phyloP scores from a whole-genome alignment of 2,329 filamentous ascomycete species.

The Fusarium newnesense region DNA sequence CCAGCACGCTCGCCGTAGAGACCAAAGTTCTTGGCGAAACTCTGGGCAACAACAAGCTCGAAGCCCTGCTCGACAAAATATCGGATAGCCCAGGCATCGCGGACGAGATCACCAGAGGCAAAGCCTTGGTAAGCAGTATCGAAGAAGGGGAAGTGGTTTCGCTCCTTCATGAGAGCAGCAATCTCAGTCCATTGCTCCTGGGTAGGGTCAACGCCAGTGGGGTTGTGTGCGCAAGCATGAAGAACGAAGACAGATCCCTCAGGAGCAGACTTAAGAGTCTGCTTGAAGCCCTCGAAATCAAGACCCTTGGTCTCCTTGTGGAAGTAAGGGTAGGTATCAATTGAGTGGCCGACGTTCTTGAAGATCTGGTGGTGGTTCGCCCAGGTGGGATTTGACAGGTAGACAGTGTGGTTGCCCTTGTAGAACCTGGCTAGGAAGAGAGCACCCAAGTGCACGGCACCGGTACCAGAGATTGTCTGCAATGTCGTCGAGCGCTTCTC shows the following conservation, averaged over 20 bases:
- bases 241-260: constrained; percentile 87
- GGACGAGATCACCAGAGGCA: constrained; percentile 86
- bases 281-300: constrained; percentile 90
- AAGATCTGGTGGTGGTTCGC: constrained; percentile 99
- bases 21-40: constrained; percentile 98
- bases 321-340: constrained; percentile 94
- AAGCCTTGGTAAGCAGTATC: constrained; percentile 98
- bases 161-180: constrained; percentile 77
- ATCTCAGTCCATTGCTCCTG: constrained; percentile 95
- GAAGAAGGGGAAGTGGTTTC: constrained; percentile 96
- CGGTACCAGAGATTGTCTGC: constrained; percentile 97
- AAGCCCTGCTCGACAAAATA: constrained; percentile 95
- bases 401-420: constrained; percentile 77
- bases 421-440: constrained; percentile 96
- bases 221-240: constrained; percentile 97
- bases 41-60: constrained; percentile 88
- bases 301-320: constrained; percentile 87
- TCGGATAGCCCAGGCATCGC: constrained; percentile 90
- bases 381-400: constrained; percentile 96
- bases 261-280: constrained; percentile 75
- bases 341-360: constrained; percentile 82
- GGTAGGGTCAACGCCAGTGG: constrained; percentile 95
- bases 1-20: constrained; percentile 96
- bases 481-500: constrained; percentile 85
- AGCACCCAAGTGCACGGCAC: constrained; percentile 91